Base-by-base conservation (phyloP, 768 basidiomycete genomes). In the Amanita molliuscula region DNA sequence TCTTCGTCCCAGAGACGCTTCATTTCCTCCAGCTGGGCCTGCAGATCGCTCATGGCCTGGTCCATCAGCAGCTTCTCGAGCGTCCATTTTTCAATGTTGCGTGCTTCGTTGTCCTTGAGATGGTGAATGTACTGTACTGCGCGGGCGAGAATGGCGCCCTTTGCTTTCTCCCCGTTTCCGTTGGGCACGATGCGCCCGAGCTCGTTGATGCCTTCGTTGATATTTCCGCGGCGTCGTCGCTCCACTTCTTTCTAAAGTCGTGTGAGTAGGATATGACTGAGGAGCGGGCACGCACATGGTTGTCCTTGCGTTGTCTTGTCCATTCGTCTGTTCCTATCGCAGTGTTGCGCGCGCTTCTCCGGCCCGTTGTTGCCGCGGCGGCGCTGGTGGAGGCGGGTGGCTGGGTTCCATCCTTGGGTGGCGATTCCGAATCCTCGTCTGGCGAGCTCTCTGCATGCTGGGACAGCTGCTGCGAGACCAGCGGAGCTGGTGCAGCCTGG, bases 161-260 rank as follows among this genome's bases (percentile, higher is more conserved):
- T 96, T 47, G 86, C 84, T 59, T 87, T 88, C 63, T 91, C 88
- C 26, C 88, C 88, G 0, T 85, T 82, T 23, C 83, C 87, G 56
- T 83, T 87, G 3, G 94, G 94, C 8, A 97, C 84, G 56, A 94
- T 88, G 0, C 83, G 78, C 0, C 87, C 85, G 13, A 98, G 82
- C 58, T 88, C 86, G 60, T 88, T 91, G 69, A 99, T 96, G 0
- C 94, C 94, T 54, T 94, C 88, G 66, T 95, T 96, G 68, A 99
- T 97, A 57, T 92, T 92, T 15, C 93, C 93, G 42, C 95, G 76
- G 47, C 95, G 84, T 33, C 91, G 81, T 47, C 95, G 86, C 65
- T 99, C 95, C 10, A 98, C 93, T 69, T 97, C 93, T 89, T 97
- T 97, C 94, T 97, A 69, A 46, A 55, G 46, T 21, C n/a, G 11